phyloP scores from a whole-genome alignment of 495 filamentous ascomycete genomes.

The Hypoxylon fragiforme region DNA sequence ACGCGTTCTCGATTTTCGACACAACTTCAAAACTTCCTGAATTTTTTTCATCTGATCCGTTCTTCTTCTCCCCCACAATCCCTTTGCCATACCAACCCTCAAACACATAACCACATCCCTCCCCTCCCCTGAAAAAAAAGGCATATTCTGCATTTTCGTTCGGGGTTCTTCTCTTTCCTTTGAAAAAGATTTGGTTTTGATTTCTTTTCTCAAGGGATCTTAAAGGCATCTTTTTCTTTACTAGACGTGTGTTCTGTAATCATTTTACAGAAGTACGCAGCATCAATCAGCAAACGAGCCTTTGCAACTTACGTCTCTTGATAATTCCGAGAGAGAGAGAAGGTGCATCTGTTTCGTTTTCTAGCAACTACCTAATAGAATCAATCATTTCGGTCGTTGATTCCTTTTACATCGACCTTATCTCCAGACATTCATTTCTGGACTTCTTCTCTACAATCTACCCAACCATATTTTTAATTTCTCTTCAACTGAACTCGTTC shows the following conservation, averaged over 20 bases:
- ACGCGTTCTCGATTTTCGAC: constrained; percentile 37
- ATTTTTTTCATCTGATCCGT: constrained; percentile 42
- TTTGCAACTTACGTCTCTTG: constrained; percentile 15
- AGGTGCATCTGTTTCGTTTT: constrained; percentile 21
- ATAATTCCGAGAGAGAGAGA: constrained; percentile 22
- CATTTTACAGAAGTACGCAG: constrained; percentile 7
- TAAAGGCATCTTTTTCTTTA: constrained; percentile 23
- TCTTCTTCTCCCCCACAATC: constrained; percentile 38
- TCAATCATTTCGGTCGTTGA: constrained; percentile 11
- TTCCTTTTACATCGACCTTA: constrained; percentile 5
- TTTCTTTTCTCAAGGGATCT: constrained; percentile 47
- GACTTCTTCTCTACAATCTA: constrained; percentile 8
- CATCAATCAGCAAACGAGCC: constrained; percentile 6
- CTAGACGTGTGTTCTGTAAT: constrained; percentile 25
- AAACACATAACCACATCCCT: constrained; percentile 32
- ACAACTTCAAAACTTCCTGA: constrained; percentile 36
- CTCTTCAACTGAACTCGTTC: constrained; percentile 36
- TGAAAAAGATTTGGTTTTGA: constrained; percentile 41
- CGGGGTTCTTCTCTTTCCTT: constrained; percentile 37
- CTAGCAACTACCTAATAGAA: constrained; percentile 12
- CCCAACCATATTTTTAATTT: constrained; percentile 30
- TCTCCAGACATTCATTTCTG: constrained; percentile 12
- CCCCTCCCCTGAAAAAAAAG: constrained; percentile 34
- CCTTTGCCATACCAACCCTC: constrained; percentile 42
- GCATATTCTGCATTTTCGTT: constrained; percentile 36